Evolutionary conservation across 176 grass and related monocot genomes (phyloP).

Genomic region (Bothriochloa decipiens): DNA sequence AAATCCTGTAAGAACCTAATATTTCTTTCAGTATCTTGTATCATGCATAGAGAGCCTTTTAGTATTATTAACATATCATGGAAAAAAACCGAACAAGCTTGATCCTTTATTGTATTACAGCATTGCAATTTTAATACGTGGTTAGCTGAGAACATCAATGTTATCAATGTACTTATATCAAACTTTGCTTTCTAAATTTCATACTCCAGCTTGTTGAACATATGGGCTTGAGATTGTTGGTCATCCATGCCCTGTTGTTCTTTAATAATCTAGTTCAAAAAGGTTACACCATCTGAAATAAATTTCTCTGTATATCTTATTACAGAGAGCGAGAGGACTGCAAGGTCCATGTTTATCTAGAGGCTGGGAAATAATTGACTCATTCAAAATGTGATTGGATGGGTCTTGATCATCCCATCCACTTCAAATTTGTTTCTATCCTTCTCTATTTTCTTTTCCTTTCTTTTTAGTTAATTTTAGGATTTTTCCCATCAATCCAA

Average conservation of each 20-base stretch:
- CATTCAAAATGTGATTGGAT: not conserved
- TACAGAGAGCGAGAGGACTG: not conserved
- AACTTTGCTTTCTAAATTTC: constrained; percentile 24
- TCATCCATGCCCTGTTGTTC: not conserved
- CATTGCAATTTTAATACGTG: not conserved
- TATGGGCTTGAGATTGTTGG: not conserved
- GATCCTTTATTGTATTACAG: not conserved
- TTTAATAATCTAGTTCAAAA: constrained; percentile 14
- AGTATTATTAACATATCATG: constrained; percentile 16
- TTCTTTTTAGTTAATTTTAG: not conserved
- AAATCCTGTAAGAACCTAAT: constrained; percentile 84
- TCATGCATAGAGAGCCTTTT: constrained; percentile 23
- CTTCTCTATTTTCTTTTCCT: not conserved
- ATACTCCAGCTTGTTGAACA: constrained; percentile 1
- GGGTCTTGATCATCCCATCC: not conserved
- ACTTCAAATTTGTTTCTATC: not conserved
- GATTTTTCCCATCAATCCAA: not conserved
- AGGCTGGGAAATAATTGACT: not conserved
- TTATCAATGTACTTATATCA: constrained; percentile 14
- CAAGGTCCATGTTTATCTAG: not conserved
- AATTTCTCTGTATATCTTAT: not conserved
- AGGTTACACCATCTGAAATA: constrained; percentile 6
- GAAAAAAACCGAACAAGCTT: not conserved
- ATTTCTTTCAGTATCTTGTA: constrained; percentile 19
- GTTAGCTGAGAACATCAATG: constrained; percentile 13